A percentile compares a stretch with the other conserved stretches of the same genome.
These are phyloP conservation scores for Mycena sanguinolenta DNA, from an alignment of 768 basidiomycete genomes.

Conservation along the genomic window DNA sequence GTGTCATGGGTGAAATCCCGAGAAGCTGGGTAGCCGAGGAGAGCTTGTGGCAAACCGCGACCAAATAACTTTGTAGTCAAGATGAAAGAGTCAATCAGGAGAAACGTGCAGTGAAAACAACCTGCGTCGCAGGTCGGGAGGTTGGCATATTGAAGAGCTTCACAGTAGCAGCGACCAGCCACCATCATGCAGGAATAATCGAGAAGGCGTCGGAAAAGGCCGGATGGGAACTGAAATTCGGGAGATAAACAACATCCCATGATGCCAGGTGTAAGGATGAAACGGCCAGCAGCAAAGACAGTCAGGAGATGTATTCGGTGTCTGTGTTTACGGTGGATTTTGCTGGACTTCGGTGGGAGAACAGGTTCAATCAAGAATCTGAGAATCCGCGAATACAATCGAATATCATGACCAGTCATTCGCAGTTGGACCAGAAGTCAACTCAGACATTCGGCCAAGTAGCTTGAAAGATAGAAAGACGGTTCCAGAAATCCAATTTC, in stretches of 20 bases:
- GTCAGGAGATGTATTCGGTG: background rate
- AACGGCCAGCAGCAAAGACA: background rate
- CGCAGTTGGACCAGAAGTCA: background rate
- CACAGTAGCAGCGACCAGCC: too few species aligned
- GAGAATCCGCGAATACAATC: too few species aligned
- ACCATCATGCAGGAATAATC: conserved; percentile 3
- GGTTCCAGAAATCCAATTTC: background rate
- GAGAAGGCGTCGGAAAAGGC: background rate
- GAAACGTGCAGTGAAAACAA: background rate
- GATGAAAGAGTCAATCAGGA: background rate
- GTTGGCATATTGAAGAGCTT: too few species aligned
- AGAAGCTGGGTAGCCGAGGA: conserved; percentile 16
- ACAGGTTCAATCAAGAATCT: background rate
- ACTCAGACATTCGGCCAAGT: background rate
- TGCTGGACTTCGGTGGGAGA: too few species aligned
- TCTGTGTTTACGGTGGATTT: background rate
- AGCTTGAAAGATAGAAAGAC: background rate
- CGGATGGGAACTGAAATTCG: background rate
- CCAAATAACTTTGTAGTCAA: background rate
- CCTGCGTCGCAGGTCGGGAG: background rate
- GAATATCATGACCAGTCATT: background rate
- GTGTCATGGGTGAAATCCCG: conserved; percentile 2
- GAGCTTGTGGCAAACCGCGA: conserved; percentile 3
- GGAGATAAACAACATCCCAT: background rate
- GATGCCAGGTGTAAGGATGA: background rate